These are phyloP conservation scores for Pythium aquatile DNA, from an alignment of 352 stramenopile species.

Conservation along the genomic window DNA sequence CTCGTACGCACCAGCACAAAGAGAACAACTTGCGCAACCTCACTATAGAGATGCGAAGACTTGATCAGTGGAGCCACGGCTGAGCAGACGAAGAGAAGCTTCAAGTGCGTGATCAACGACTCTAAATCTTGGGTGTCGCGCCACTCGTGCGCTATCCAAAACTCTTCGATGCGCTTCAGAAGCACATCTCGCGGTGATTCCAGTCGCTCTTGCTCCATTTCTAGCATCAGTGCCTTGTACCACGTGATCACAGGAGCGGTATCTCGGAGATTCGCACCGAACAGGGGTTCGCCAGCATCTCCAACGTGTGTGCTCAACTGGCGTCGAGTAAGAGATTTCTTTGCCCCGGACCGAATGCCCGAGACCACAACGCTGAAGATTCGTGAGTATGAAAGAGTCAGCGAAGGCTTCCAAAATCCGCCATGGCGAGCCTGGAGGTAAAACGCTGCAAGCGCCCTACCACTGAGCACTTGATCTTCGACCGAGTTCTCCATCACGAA, in stretches of 20 bases:
- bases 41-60: background rate
- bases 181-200: background rate
- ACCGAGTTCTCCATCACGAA: background rate
- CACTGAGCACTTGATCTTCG: background rate
- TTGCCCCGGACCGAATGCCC: background rate
- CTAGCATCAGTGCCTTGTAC: background rate
- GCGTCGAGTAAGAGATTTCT: background rate
- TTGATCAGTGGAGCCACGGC: background rate
- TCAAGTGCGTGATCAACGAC: background rate
- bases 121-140: background rate
- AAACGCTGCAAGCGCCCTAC: conserved; percentile 2
- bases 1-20: conserved; percentile 3
- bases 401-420: background rate
- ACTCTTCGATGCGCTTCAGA: background rate
- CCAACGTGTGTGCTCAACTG: background rate
- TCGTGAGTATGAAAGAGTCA: background rate
- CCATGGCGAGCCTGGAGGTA: background rate
- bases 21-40: background rate
- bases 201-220: background rate
- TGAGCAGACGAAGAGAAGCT: conserved; percentile 2
- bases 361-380: background rate
- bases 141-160: background rate
- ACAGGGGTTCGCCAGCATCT: background rate
- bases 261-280: conserved; percentile 1
- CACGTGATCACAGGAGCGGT: background rate